Percentiles rank a stretch among this genome's conserved stretches.
Conservation (phyloP, 2,329 filamentous ascomycete genomes). For the Venturia carpophila region DNA sequence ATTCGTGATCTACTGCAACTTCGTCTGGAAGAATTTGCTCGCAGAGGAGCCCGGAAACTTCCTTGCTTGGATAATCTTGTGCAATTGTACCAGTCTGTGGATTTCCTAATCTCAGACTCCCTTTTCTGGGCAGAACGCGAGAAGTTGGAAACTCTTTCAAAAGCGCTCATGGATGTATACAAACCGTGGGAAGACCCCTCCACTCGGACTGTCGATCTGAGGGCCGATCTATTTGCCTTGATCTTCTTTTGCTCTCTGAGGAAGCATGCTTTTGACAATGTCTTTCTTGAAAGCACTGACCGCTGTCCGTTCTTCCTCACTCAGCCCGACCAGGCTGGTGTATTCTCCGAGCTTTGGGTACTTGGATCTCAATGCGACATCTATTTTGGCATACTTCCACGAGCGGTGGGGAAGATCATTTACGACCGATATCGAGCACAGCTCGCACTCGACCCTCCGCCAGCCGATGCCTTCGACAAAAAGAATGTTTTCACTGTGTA, state of each 20-base stretch:
- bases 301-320: slow-evolving; percentile 4
- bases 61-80: slow-evolving; percentile 1
- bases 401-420: slow-evolving; percentile 7
- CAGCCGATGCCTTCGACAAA: slow-evolving; percentile 1
- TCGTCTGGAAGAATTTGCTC: slow-evolving; percentile 5
- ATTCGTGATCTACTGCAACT: not conserved
- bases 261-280: slow-evolving; percentile 11
- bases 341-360: slow-evolving; percentile 10
- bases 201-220: not conserved
- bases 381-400: slow-evolving; percentile 11
- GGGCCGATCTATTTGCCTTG: slow-evolving; percentile 14
- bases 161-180: slow-evolving; percentile 7
- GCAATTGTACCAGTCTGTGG: slow-evolving; percentile 2
- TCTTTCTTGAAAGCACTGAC: slow-evolving; percentile 13
- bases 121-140: slow-evolving; percentile 12
- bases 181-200: not conserved
- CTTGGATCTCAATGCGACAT: slow-evolving; percentile 15
- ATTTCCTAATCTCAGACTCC: not conserved
- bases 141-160: not conserved
- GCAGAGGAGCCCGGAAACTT: slow-evolving; percentile 1
- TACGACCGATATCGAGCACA: slow-evolving; percentile 10
- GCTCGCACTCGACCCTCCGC: not conserved
- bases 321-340: slow-evolving; percentile 15
- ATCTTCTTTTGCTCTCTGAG: slow-evolving; percentile 8
- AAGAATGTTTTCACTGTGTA: slow-evolving; percentile 11